Evolutionary conservation across 768 basidiomycete genomes (phyloP), one percentile per base, ranked within the genome.

Genomic region (Tylopilus rubrobrunneus): DNA sequence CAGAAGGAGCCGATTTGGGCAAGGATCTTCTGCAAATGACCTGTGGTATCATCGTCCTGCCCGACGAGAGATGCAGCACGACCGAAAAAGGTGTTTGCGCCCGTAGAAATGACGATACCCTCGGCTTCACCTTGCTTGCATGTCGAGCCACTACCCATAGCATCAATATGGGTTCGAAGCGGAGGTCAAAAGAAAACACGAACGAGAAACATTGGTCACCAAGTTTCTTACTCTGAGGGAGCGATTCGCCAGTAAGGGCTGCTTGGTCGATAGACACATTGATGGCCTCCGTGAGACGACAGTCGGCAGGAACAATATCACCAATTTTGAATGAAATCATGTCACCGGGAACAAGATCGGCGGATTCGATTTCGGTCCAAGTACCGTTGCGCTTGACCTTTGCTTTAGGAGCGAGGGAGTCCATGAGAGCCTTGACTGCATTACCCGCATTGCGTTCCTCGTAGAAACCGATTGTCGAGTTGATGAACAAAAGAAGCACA

Each of bases 121-220:
- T 98, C 96, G 25, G 95, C 95, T 73, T 98, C 96, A 76, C 96
- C 96, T 77, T 96, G 92, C 73, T 98, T 98, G 73, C 96, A 98
- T 51, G 94, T 98, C 39, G 96, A 98, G 63, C 95, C 95, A 50
- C 91, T 92, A 54, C 0, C 29, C 0, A 39, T 2, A 1, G 7
- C 1, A 8, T 65, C 4, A 67, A 47, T 5, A 43, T 47, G 10
- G 9, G 1, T 39, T 21, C 19, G 3, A 7, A 40, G 6, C 3
- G 14, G 29, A 15, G 8, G 0, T 47, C 40, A 41, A 39, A 19
- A n/a, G n/a, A 19, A n/a, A 42, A 52, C 17, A 84, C 89, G 72
- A 70, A 92, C 89, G 96, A 98, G 83, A 98, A 98, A 72, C 94
- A 97, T 74, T 98, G 93, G 71, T 98, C 95, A 52, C 87, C 92